Conservation (phyloP, 768 basidiomycete species). For the Leccinellum albellum region DNA sequence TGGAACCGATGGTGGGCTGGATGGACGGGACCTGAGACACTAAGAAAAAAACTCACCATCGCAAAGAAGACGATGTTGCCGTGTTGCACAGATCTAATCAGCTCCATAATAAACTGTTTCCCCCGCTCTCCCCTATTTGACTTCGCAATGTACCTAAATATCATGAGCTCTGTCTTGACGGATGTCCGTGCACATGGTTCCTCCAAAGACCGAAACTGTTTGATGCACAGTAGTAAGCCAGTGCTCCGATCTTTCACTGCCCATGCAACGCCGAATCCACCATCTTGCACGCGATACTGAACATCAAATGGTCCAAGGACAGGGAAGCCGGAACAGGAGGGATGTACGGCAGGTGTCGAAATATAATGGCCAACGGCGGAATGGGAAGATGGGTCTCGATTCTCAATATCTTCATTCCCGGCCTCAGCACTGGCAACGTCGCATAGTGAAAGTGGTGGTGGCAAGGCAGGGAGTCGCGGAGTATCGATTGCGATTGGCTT, state of each 20-base stretch:
- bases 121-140: conserved; percentile 19
- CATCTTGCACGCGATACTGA: conserved; percentile 13
- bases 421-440: neutral
- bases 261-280: conserved; percentile 19
- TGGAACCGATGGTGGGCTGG: conserved; percentile 13
- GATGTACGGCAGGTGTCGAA: neutral
- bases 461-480: neutral
- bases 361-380: neutral
- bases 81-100: conserved; percentile 37
- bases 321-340: conserved; percentile 15
- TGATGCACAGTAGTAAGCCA: conserved; percentile 39
- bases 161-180: conserved; percentile 31
- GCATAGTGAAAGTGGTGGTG: neutral
- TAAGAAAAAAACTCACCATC: conserved; percentile 32
- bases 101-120: conserved; percentile 35
- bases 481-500: neutral
- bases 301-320: conserved; percentile 27
- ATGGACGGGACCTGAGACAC: neutral
- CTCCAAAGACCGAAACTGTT: conserved; percentile 26
- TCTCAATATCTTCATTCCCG: neutral
- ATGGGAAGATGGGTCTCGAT: neutral
- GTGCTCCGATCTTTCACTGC: conserved; percentile 22
- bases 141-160: conserved; percentile 34
- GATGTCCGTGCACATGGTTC: conserved; percentile 8
- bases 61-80: conserved; percentile 30